Conservation (phyloP, 192 early-diverging fungal species). For the Mortierella antarctica region DNA sequence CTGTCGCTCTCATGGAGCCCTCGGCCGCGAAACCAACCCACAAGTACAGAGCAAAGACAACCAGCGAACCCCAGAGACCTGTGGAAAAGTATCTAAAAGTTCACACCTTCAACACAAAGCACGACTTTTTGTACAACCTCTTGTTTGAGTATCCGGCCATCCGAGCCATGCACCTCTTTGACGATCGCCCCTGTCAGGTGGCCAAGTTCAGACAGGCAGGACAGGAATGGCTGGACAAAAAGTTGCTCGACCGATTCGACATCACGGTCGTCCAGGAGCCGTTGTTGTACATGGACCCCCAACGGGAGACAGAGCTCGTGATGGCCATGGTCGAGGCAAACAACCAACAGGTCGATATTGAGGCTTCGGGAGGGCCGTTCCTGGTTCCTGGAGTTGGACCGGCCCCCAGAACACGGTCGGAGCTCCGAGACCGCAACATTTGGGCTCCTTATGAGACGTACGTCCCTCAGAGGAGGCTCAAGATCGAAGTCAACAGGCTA, state of each 20-base stretch:
- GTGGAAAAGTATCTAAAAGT: constrained; percentile 33
- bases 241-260: constrained; percentile 34
- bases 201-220: constrained; percentile 39
- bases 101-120: constrained; percentile 73
- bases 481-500: constrained; percentile 22
- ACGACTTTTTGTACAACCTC: constrained; percentile 65
- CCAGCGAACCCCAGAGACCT: constrained; percentile 30
- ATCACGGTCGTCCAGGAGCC: constrained; percentile 38
- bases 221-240: constrained; percentile 42
- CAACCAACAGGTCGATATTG: constrained; percentile 38
- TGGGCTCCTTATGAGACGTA: constrained; percentile 49
- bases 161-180: constrained; percentile 64
- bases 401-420: constrained; percentile 29
- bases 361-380: constrained; percentile 19
- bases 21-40: background rate
- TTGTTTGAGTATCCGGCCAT: constrained; percentile 60
- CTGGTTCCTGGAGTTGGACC: constrained; percentile 33
- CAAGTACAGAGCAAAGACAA: constrained; percentile 43
- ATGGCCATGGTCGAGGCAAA: constrained; percentile 44
- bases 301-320: constrained; percentile 31
- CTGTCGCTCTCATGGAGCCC: constrained; percentile 17
- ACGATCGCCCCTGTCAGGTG: constrained; percentile 64
- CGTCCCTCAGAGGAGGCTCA: constrained; percentile 23
- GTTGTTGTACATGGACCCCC: constrained; percentile 34
- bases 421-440: constrained; percentile 19